phyloP scores from a whole-genome alignment of 106 monocot genomes.

The Hemerocallis citrina region DNA sequence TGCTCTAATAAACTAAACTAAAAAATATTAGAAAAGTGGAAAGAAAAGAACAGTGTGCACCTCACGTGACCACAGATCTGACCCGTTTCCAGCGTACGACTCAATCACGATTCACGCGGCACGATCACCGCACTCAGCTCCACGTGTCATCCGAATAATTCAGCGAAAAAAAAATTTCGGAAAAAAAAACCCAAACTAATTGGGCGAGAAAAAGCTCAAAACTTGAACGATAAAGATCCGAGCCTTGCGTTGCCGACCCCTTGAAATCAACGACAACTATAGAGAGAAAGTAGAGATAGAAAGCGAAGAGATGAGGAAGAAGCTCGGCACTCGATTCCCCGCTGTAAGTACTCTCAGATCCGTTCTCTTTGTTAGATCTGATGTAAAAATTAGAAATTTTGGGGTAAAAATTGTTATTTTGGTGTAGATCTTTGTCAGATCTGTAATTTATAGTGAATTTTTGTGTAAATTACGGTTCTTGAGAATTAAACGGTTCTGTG shows the following conservation, averaged over 20 bases:
- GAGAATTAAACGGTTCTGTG: background rate
- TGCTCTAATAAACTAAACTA: too few species aligned
- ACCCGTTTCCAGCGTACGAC: too few species aligned
- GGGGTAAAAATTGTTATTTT: background rate
- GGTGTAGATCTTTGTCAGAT: background rate
- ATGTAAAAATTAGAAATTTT: background rate
- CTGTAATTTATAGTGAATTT: background rate
- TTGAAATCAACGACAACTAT: background rate
- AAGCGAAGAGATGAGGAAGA: slow-evolving; percentile 71
- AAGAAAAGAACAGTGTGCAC: too few species aligned
- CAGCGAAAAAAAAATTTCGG: too few species aligned
- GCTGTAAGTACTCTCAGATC: slow-evolving; percentile 38
- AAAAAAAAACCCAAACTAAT: too few species aligned
- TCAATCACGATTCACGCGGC: too few species aligned
- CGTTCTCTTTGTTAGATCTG: background rate
- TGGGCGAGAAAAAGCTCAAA: too few species aligned
- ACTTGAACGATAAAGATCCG: background rate
- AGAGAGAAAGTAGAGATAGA: background rate
- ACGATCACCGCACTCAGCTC: too few species aligned
- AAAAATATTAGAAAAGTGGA: too few species aligned
- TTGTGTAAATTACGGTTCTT: background rate
- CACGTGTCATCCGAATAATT: too few species aligned
- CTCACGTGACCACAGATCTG: too few species aligned
- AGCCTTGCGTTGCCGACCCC: background rate
- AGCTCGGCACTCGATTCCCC: slow-evolving; percentile 89